Percentiles rank a stretch among this genome's conserved stretches.
Evolutionary conservation across 2,329 filamentous ascomycete species (phyloP).

Genomic region (Alternaria arbusti): DNA sequence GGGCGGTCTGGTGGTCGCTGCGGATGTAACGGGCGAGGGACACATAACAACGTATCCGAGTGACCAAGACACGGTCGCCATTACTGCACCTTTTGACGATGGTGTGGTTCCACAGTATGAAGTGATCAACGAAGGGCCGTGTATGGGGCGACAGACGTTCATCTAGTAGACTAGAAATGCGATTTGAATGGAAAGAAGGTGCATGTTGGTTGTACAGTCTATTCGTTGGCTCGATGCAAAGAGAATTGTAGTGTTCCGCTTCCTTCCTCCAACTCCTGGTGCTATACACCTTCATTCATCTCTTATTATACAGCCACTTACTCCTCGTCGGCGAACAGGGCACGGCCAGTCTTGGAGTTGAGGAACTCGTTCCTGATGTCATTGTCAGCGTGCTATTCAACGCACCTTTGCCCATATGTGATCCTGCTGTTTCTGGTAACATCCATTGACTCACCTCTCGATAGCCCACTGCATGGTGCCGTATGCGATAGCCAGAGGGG

Average conservation of each 20-base stretch:
- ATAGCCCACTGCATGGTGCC: slow-evolving; percentile 87
- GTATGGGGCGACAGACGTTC: slow-evolving; percentile 14
- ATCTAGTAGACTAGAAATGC: neutral
- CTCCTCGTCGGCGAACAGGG: slow-evolving; percentile 55
- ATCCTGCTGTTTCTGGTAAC: neutral
- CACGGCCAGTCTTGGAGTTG: slow-evolving; percentile 77
- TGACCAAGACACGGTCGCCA: slow-evolving; percentile 37
- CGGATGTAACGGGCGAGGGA: slow-evolving; percentile 39
- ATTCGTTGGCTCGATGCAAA: slow-evolving; percentile 23
- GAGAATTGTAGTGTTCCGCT: slow-evolving; percentile 15
- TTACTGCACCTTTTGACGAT: slow-evolving; percentile 37
- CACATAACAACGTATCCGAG: slow-evolving; percentile 43
- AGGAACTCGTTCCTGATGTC: slow-evolving; percentile 74
- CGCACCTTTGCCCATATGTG: neutral
- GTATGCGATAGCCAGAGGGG: slow-evolving; percentile 80
- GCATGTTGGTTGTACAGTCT: slow-evolving; percentile 30
- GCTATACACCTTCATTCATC: slow-evolving; percentile 2
- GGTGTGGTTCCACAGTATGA: slow-evolving; percentile 29
- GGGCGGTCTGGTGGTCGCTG: slow-evolving; percentile 40
- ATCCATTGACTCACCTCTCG: slow-evolving; percentile 72
- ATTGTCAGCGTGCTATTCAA: slow-evolving; percentile 4
- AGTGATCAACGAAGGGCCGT: slow-evolving; percentile 23
- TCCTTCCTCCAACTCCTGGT: slow-evolving; percentile 10
- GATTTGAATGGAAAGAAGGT: neutral
- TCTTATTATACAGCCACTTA: neutral